Percentiles rank a stretch among this genome's conserved stretches.
phyloP scores from a whole-genome alignment of 2,329 filamentous ascomycete species.

The Fonsecaea monophora region DNA sequence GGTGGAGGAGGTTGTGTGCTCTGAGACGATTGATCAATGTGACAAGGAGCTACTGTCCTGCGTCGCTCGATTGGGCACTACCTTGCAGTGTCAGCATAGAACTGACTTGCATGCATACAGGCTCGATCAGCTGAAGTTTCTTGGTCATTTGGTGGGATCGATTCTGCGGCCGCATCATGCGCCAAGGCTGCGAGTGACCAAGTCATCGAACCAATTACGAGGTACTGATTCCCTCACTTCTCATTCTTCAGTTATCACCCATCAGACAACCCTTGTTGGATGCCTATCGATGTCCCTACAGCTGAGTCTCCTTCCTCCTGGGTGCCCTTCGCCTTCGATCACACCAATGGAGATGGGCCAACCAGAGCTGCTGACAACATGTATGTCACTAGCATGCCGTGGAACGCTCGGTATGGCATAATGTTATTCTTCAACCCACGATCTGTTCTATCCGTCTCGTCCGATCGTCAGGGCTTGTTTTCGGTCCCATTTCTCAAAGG shows the following conservation, averaged over 20 bases:
- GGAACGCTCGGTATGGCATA: neutral
- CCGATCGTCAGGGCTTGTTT: neutral
- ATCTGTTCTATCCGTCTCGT: neutral
- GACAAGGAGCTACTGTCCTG: neutral
- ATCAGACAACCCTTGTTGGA: neutral
- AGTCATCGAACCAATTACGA: neutral
- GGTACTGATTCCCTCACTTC: neutral
- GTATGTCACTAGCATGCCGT: neutral
- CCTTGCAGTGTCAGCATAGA: neutral
- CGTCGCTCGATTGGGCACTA: neutral
- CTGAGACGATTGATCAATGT: neutral
- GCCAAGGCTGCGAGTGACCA: neutral
- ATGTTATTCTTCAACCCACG: neutral
- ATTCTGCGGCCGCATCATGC: neutral
- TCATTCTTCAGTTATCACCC: neutral
- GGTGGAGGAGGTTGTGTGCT: neutral
- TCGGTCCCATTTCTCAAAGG: neutral
- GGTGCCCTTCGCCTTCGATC: neutral
- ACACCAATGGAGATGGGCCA: neutral
- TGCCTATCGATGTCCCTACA: neutral
- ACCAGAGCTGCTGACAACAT: neutral
- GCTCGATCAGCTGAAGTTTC: neutral
- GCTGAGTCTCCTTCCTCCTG: neutral
- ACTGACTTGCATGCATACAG: neutral
- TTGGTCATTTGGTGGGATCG: neutral